Percentiles rank a stretch among this genome's conserved stretches.
Conservation (phyloP, 2,329 filamentous ascomycete species). For the Talaromyces albobiverticillius region DNA sequence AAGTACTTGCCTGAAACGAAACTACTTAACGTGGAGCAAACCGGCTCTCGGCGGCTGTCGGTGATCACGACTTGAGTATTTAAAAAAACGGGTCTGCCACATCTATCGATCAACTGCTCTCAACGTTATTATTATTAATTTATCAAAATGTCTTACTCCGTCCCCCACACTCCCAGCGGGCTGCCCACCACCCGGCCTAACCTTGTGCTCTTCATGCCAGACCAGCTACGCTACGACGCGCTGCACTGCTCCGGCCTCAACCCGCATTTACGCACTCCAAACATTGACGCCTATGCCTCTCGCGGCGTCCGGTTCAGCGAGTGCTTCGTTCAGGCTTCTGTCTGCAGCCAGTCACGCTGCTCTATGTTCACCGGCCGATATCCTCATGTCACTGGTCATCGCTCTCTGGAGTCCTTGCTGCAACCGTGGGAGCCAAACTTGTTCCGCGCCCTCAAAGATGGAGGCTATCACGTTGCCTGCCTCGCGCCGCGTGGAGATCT, state of each 20-base stretch:
- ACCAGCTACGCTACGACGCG: conserved; percentile 48
- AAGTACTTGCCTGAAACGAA: too few relatives aligned
- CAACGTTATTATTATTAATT: too few relatives aligned
- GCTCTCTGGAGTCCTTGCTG: conserved; percentile 47
- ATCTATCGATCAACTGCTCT: too few relatives aligned
- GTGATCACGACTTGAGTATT: too few relatives aligned
- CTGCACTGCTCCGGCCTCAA: conserved; percentile 31
- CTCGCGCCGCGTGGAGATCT: conserved; percentile 32
- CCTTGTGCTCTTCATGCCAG: conserved; percentile 45
- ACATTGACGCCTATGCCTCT: conserved; percentile 32
- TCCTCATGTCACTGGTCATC: conserved; percentile 47
- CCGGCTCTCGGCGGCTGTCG: too few relatives aligned
- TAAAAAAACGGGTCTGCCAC: too few relatives aligned
- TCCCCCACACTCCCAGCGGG: not conserved
- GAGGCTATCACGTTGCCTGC: conserved; percentile 48
- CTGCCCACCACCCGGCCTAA: not conserved
- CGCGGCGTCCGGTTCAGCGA: conserved; percentile 39
- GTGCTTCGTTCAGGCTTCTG: conserved; percentile 46
- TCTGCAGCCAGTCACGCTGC: conserved; percentile 48
- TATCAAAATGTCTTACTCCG: too few relatives aligned
- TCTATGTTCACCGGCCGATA: conserved; percentile 49
- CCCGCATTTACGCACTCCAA: conserved; percentile 15
- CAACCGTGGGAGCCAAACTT: conserved; percentile 51
- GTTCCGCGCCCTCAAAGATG: conserved; percentile 44
- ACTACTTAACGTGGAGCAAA: too few relatives aligned